phyloP scores from a whole-genome alignment of 306 rosid genomes.

The Cucumis sativus region DNA sequence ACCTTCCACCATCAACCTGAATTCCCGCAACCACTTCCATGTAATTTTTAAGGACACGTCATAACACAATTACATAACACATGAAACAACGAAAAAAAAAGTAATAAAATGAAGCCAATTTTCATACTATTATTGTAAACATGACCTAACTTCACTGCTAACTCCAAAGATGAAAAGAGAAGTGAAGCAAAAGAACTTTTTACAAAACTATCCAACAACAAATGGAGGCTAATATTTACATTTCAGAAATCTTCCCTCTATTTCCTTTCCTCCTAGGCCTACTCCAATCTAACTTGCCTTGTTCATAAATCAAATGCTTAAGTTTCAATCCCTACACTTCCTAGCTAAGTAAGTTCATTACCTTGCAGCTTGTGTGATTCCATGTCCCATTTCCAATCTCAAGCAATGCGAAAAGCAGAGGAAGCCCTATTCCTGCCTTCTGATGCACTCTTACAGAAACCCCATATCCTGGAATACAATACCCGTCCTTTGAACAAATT shows the following conservation, averaged over 20 bases:
- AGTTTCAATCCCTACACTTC: background rate
- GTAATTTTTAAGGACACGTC: too few relatives aligned
- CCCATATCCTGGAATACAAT: slow-evolving; percentile 16
- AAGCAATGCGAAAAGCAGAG: slow-evolving; percentile 1
- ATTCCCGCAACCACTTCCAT: too few relatives aligned
- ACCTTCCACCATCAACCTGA: too few relatives aligned
- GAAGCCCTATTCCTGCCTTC: slow-evolving; percentile 10
- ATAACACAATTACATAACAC: too few relatives aligned
- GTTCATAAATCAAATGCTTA: background rate
- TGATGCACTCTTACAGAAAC: slow-evolving; percentile 11
- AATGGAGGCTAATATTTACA: background rate
- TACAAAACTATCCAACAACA: background rate
- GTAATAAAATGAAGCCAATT: too few relatives aligned
- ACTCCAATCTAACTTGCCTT: background rate
- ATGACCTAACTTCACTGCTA: background rate
- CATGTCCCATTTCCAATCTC: background rate
- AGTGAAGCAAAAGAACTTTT: background rate
- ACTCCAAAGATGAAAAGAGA: background rate
- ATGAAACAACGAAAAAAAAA: too few relatives aligned
- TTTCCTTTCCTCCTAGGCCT: background rate
- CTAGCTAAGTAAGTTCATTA: background rate
- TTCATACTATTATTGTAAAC: too few relatives aligned
- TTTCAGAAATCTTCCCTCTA: background rate
- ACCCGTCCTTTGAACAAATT: slow-evolving; percentile 21
- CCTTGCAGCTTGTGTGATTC: slow-evolving; percentile 5